phyloP scores from a whole-genome alignment of 768 basidiomycete species.

The Mycena galericulata region DNA sequence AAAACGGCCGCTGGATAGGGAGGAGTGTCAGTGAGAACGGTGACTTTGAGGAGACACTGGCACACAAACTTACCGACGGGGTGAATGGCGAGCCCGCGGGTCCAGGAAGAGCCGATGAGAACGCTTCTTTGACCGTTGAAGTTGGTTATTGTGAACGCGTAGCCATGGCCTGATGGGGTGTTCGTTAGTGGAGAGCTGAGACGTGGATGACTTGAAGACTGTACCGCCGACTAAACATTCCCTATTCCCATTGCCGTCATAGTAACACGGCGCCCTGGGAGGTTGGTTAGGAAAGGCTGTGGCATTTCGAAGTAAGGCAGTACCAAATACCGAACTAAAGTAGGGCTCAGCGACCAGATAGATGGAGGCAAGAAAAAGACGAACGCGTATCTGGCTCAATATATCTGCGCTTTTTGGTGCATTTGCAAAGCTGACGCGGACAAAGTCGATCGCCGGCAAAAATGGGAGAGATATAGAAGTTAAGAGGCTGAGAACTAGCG shows the following conservation, averaged over 20 bases:
- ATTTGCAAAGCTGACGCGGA: slow-evolving; percentile 62
- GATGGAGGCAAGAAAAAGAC: slow-evolving; percentile 36
- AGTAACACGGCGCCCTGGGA: slow-evolving; percentile 72
- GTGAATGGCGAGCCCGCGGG: slow-evolving; percentile 78
- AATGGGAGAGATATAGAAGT: slow-evolving; percentile 79
- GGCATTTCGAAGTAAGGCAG: slow-evolving; percentile 18
- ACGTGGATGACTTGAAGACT: slow-evolving; percentile 17
- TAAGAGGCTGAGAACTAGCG: slow-evolving; percentile 74
- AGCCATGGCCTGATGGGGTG: slow-evolving; percentile 68
- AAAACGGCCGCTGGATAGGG: not conserved
- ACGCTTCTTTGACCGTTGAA: slow-evolving; percentile 47
- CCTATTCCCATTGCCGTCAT: slow-evolving; percentile 53
- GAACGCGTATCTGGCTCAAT: slow-evolving; percentile 64
- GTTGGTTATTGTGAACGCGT: slow-evolving; percentile 55
- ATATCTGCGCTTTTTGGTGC: slow-evolving; percentile 39
- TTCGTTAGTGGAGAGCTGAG: too few relatives aligned
- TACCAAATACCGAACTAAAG: slow-evolving; percentile 80
- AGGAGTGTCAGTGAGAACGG: too few relatives aligned
- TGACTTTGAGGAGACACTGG: too few relatives aligned
- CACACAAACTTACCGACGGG: slow-evolving; percentile 71
- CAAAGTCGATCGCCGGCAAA: slow-evolving; percentile 74
- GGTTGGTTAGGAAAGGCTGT: not conserved
- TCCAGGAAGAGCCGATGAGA: slow-evolving; percentile 71
- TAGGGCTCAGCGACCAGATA: not conserved
- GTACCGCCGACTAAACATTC: slow-evolving; percentile 63